These are phyloP conservation scores for Euphorbia peplus DNA, from an alignment of 345 rosid genomes.

Conservation along the genomic window DNA sequence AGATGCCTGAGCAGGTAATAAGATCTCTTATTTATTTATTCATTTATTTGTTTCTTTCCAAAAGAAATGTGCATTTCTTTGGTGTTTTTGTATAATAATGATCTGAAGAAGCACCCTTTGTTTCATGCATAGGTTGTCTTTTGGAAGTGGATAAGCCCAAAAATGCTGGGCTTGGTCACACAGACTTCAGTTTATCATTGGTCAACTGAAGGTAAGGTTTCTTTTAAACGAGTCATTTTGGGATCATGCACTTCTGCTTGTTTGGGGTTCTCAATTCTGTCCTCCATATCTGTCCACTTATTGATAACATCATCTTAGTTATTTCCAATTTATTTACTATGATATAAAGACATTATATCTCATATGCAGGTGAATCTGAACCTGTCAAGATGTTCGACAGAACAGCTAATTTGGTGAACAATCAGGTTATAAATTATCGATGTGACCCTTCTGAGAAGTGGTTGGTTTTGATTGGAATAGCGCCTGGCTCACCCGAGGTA, in stretches of 20 bases:
- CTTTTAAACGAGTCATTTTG: background rate
- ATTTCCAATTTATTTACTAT: background rate
- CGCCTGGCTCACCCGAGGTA: slow-evolving; percentile 99
- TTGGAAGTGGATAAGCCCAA: slow-evolving; percentile 97
- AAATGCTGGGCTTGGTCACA: slow-evolving; percentile 93
- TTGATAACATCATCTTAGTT: background rate
- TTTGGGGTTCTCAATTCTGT: background rate
- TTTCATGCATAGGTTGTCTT: slow-evolving; percentile 62
- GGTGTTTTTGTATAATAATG: background rate
- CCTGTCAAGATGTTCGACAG: slow-evolving; percentile 97
- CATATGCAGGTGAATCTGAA: slow-evolving; percentile 74
- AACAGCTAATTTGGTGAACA: slow-evolving; percentile 84
- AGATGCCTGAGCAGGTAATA: slow-evolving; percentile 96
- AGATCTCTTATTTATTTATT: background rate
- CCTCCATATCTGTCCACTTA: background rate
- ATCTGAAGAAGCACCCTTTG: slow-evolving; percentile 1
- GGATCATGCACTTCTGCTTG: background rate
- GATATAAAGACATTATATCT: background rate
- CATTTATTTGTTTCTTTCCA: background rate
- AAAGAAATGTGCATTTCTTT: background rate
- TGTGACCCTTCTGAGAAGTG: slow-evolving; percentile 96
- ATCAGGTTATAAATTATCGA: slow-evolving; percentile 93
- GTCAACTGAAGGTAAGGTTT: slow-evolving; percentile 81
- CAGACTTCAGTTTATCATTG: slow-evolving; percentile 90
- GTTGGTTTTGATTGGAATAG: slow-evolving; percentile 96